A percentile compares a stretch with the other conserved stretches of the same genome.
phyloP scores from a whole-genome alignment of 2,329 filamentous ascomycete genomes.

The Tolypocladium ophioglossoides region DNA sequence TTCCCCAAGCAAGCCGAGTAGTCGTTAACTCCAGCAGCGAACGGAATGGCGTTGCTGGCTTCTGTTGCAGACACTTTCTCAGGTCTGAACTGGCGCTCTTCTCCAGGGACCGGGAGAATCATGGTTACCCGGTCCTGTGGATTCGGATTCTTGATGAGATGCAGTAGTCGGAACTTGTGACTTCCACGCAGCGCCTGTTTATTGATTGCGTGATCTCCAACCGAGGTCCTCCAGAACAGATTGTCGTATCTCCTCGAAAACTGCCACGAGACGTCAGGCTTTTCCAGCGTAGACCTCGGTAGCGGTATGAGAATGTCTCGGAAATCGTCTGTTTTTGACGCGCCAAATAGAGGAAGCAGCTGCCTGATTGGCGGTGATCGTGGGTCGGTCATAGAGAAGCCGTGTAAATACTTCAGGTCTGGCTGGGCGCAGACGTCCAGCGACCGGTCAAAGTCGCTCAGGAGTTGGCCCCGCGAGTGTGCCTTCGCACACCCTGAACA shows the following conservation, averaged over 20 bases:
- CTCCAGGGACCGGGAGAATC: slow-evolving; percentile 36
- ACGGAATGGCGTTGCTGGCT: slow-evolving; percentile 41
- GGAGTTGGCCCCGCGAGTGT: slow-evolving; percentile 57
- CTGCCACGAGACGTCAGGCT: slow-evolving; percentile 28
- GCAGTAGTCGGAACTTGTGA: slow-evolving; percentile 61
- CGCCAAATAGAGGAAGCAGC: slow-evolving; percentile 65
- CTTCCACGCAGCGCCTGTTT: slow-evolving; percentile 52
- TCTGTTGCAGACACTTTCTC: slow-evolving; percentile 39
- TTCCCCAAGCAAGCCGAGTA: slow-evolving; percentile 43
- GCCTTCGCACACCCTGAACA: slow-evolving; percentile 52
- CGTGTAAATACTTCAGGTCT: slow-evolving; percentile 63
- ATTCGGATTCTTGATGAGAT: slow-evolving; percentile 52
- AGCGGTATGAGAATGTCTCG: slow-evolving; percentile 67
- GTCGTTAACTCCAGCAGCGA: slow-evolving; percentile 50
- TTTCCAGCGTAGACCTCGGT: slow-evolving; percentile 29
- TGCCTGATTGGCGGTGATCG: slow-evolving; percentile 50
- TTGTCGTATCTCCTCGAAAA: slow-evolving; percentile 54
- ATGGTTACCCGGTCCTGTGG: slow-evolving; percentile 37
- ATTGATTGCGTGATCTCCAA: slow-evolving; percentile 42
- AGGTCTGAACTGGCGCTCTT: slow-evolving; percentile 38
- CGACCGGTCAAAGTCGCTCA: slow-evolving; percentile 54
- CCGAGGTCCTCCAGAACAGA: slow-evolving; percentile 67
- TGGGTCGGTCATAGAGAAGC: slow-evolving; percentile 58
- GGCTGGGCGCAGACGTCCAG: slow-evolving; percentile 67
- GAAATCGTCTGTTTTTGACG: slow-evolving; percentile 61